phyloP scores from a whole-genome alignment of 371 early-diverging fungal genomes.

The Rhizopus microsporus region DNA sequence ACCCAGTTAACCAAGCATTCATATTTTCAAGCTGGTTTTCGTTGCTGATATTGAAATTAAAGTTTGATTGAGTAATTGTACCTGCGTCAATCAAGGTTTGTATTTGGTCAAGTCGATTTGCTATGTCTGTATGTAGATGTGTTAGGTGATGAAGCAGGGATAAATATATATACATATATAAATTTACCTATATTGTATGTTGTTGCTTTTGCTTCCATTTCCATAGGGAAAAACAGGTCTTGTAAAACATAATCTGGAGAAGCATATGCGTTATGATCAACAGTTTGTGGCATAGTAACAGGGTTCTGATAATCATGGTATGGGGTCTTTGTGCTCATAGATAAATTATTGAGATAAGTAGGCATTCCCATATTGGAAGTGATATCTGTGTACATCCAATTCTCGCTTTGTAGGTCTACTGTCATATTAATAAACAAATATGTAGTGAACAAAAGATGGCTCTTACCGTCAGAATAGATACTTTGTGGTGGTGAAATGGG shows the following conservation, averaged over 20 bases:
- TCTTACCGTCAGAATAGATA: conserved; percentile 22
- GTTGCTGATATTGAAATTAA: conserved; percentile 23
- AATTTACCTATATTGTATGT: conserved; percentile 20
- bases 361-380: conserved; percentile 2
- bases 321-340: neutral
- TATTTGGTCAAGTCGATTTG: conserved; percentile 19
- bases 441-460: too few species aligned
- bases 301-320: conserved; percentile 1
- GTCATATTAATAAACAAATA: too few species aligned
- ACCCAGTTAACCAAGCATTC: conserved; percentile 26
- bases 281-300: conserved; percentile 6
- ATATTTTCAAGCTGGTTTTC: conserved; percentile 25
- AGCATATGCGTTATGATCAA: neutral
- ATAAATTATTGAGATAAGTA: too few species aligned
- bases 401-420: conserved; percentile 9
- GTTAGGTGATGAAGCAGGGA: neutral
- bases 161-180: neutral
- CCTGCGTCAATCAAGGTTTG: conserved; percentile 24
- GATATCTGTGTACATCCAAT: conserved; percentile 20
- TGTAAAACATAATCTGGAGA: conserved; percentile 16
- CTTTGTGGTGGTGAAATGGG: conserved; percentile 32
- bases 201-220: conserved; percentile 9
- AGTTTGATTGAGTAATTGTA: conserved; percentile 16
- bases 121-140: conserved; percentile 13
- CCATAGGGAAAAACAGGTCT: conserved; percentile 30